A percentile compares a stretch with the other conserved stretches of the same genome.
These are phyloP conservation scores for Yarrowia galli DNA, from an alignment of 1,139 yeast genomes.

Conservation along the genomic window DNA sequence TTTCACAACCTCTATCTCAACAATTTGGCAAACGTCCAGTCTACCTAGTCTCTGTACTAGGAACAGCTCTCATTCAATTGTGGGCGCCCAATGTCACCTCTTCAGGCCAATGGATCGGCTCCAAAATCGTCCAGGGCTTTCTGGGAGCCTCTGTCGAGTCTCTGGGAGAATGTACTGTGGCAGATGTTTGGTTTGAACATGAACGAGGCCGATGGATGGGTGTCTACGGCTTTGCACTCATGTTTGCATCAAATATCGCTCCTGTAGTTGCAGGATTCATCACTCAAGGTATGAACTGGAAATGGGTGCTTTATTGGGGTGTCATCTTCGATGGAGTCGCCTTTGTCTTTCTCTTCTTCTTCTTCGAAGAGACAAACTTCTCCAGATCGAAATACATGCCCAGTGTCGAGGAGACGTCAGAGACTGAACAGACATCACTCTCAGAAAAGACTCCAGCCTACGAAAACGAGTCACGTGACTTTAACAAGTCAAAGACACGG, in stretches of 20 bases:
- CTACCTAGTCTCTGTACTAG: slow-evolving; percentile 53
- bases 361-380: slow-evolving; percentile 76
- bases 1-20: slow-evolving; percentile 61
- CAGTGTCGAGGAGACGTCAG: background rate
- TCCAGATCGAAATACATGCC: slow-evolving; percentile 54
- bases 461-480: background rate
- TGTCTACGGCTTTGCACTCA: slow-evolving; percentile 75
- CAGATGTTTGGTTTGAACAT: slow-evolving; percentile 66
- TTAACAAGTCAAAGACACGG: background rate
- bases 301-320: slow-evolving; percentile 86
- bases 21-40: slow-evolving; percentile 64
- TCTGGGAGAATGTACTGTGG: slow-evolving; percentile 56
- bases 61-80: slow-evolving; percentile 46
- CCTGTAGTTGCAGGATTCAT: slow-evolving; percentile 80
- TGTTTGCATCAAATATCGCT: slow-evolving; percentile 80
- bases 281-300: slow-evolving; percentile 63
- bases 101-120: slow-evolving; percentile 52
- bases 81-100: slow-evolving; percentile 50
- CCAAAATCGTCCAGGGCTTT: slow-evolving; percentile 57
- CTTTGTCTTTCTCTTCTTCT: slow-evolving; percentile 61
- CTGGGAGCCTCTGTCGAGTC: slow-evolving; percentile 65
- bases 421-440: background rate
- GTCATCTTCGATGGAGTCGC: slow-evolving; percentile 70
- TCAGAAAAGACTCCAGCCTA: background rate
- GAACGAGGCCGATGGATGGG: slow-evolving; percentile 79